Percentiles rank a stretch among this genome's conserved stretches.
These are phyloP conservation scores for Chalara sp. DNA, from an alignment of 2,329 filamentous ascomycete genomes.

Conservation along the genomic window DNA sequence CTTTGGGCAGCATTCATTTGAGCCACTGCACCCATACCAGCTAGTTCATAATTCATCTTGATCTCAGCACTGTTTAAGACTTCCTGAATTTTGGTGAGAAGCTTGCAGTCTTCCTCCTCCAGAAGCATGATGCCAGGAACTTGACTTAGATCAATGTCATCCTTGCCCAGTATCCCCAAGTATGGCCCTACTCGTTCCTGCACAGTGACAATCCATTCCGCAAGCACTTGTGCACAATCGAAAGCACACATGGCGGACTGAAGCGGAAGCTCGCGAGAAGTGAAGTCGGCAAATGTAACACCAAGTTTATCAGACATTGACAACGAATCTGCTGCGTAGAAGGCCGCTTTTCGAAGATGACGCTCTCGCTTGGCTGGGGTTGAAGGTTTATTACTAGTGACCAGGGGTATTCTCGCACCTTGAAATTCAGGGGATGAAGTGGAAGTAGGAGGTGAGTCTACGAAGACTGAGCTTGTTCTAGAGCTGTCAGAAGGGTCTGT, in stretches of 20 bases:
- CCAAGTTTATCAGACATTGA: constrained; percentile 82
- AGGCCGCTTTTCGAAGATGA: constrained; percentile 88
- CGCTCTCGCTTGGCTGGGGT: constrained; percentile 60
- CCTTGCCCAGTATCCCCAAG: constrained; percentile 77
- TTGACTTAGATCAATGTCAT: constrained; percentile 70
- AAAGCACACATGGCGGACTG: constrained; percentile 90
- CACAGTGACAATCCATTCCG: constrained; percentile 88
- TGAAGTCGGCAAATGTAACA: constrained; percentile 77
- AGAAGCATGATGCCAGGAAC: constrained; percentile 85
- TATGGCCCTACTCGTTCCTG: constrained; percentile 92
- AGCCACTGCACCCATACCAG: constrained; percentile 45
- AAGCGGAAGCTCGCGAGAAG: constrained; percentile 77
- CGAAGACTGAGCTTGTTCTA: constrained; percentile 36
- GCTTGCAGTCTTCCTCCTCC: constrained; percentile 83
- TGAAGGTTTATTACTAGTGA: constrained; percentile 20
- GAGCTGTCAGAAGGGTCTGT: constrained; percentile 39
- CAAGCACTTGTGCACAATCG: constrained; percentile 88
- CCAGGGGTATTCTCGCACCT: constrained; percentile 11
- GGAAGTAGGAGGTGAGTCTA: constrained; percentile 46
- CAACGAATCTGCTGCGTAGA: constrained; percentile 87
- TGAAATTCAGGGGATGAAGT: constrained; percentile 37
- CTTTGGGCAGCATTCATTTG: constrained; percentile 42
- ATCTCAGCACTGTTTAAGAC: constrained; percentile 70
- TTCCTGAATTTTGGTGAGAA: constrained; percentile 75
- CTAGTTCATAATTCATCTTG: constrained; percentile 63